A percentile compares a stretch with the other conserved stretches of the same genome.
phyloP scores from a whole-genome alignment of 2,329 filamentous ascomycete species.

The Didymella pinodella region DNA sequence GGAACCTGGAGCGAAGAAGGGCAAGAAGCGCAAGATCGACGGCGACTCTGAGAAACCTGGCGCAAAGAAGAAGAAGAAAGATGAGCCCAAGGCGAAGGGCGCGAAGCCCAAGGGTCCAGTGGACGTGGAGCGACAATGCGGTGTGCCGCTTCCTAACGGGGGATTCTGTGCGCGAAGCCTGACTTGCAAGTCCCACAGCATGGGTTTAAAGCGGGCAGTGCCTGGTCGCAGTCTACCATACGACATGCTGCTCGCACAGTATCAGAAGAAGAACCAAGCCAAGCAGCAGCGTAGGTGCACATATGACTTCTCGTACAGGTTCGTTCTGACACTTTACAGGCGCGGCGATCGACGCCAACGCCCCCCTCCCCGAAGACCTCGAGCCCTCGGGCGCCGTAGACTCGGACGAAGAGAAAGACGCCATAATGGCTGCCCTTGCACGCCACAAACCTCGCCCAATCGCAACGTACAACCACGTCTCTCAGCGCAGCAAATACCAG shows the following conservation, averaged over 20 bases:
- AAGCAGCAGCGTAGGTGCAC: slow-evolving; percentile 87
- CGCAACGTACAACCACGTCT: slow-evolving; percentile 66
- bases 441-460: slow-evolving; percentile 81
- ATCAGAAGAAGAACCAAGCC: slow-evolving; percentile 95
- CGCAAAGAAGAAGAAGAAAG: slow-evolving; percentile 88
- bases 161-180: slow-evolving; percentile 86
- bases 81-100: slow-evolving; percentile 83
- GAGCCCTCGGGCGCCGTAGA: slow-evolving; percentile 78
- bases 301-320: not conserved
- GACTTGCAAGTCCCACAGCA: slow-evolving; percentile 94
- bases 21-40: slow-evolving; percentile 59
- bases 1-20: slow-evolving; percentile 52
- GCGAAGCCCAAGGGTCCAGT: slow-evolving; percentile 91
- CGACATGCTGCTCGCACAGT: slow-evolving; percentile 78
- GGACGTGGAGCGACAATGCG: slow-evolving; percentile 92
- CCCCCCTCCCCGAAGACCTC: slow-evolving; percentile 83
- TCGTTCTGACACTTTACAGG: slow-evolving; percentile 61
- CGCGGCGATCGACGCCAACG: slow-evolving; percentile 92
- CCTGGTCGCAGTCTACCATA: slow-evolving; percentile 88
- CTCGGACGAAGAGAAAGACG: slow-evolving; percentile 90
- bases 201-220: slow-evolving; percentile 91
- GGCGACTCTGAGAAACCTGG: slow-evolving; percentile 81
- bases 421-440: slow-evolving; percentile 80
- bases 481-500: slow-evolving; percentile 64
- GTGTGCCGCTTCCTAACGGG: slow-evolving; percentile 84